Evolutionary conservation across 257 asterid species (phyloP), one percentile per base, ranked within the genome.

Genomic region (Paulownia fortunei): DNA sequence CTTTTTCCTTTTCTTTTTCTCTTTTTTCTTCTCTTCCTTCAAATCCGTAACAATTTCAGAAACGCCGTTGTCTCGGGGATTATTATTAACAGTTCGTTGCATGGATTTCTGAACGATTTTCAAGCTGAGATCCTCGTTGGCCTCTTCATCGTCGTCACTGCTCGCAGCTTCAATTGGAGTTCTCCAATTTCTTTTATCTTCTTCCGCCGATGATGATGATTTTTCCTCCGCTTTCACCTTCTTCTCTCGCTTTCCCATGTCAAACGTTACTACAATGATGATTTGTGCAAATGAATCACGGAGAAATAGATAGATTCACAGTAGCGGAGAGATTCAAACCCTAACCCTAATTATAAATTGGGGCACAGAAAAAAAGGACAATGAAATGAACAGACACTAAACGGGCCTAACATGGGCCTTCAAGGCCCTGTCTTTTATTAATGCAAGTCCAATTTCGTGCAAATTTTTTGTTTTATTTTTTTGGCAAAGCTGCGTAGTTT

Each of bases 41-140:
- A 81, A 32, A 54, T 84, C 77, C 65, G 79, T 66, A 41, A 89
- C 88, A 4, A 88, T 36, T 34, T 76, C 89, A 51, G 64, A 59
- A 69, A 64, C 86, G 34, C 77, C 88, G 49, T 79, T 39, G 12
- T 76, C 65, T 19, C 51, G 62, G 47, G 79, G 72, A 47, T 69
- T 75, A 16, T 12, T 73, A 37, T 44, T 76, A 46, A 46, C 72
- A 16, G 77, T 52, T 36, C 91, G 88, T 73, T 44, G 78, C 78
- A 89, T 79, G 36, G 92, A 85, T 80, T 86, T 93, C 78, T 87
- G 88, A 34, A 95, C 88, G 24, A 95, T 89, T 85, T 84, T 89
- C 83, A 89, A 88, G 74, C 94, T 95, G 39, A 93, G 88, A 75
- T 95, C 99, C 51, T 87, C 98, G 66, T 93, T 90, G 5, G 96